Percentiles rank a stretch among this genome's conserved stretches.
Evolutionary conservation across 2,329 filamentous ascomycete genomes (phyloP).

Genomic region (Cladosporium oxysporum): DNA sequence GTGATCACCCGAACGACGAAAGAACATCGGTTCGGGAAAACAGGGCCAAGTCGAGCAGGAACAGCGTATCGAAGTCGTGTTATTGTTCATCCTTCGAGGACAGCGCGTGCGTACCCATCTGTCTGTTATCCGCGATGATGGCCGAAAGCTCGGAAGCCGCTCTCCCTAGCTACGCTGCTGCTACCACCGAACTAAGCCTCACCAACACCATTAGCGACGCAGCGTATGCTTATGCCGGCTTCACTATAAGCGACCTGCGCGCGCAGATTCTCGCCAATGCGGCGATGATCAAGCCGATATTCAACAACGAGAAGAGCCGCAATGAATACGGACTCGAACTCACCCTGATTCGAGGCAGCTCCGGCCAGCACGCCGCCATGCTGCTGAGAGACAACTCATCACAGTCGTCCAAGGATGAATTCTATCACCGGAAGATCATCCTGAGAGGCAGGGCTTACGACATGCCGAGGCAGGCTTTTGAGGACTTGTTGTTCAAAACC

Average conservation of each 20-base stretch:
- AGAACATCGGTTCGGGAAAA: background rate
- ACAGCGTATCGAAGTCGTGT: background rate
- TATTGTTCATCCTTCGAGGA: background rate
- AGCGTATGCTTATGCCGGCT: constrained; percentile 6
- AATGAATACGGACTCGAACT: constrained; percentile 11
- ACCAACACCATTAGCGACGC: background rate
- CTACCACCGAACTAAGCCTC: background rate
- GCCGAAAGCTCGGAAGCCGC: background rate
- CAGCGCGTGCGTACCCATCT: background rate
- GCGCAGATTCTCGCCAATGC: constrained; percentile 17
- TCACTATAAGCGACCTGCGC: constrained; percentile 16
- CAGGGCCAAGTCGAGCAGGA: background rate
- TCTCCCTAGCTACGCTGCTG: constrained; percentile 16
- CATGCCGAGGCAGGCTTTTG: constrained; percentile 10
- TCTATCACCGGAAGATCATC: constrained; percentile 10
- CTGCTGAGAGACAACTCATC: background rate
- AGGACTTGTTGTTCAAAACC: constrained; percentile 2
- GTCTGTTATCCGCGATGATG: background rate
- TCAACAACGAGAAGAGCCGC: background rate
- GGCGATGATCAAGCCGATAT: constrained; percentile 15
- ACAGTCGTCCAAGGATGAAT: background rate
- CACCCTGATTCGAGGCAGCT: background rate
- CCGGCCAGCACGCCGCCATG: constrained; percentile 15
- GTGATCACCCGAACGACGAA: constrained; percentile 3
- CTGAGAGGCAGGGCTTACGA: constrained; percentile 2